These are phyloP conservation scores for Suillus brevipes DNA, from an alignment of 768 basidiomycete species.

Conservation along the genomic window DNA sequence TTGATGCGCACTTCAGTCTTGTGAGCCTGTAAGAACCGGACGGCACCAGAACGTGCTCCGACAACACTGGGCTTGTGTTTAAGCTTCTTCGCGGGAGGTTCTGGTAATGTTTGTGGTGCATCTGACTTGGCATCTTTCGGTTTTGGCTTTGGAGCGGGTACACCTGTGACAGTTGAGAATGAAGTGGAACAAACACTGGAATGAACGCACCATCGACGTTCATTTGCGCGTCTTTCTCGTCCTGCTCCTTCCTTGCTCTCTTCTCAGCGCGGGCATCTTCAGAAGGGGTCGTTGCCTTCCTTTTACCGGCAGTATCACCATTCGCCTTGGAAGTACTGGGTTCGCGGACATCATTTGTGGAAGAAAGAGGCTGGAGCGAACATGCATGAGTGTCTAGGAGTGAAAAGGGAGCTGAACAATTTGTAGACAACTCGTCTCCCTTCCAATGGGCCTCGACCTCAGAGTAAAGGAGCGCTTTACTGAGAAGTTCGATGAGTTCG, in stretches of 20 bases:
- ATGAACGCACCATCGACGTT: conserved; percentile 41
- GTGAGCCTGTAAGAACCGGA: conserved; percentile 55
- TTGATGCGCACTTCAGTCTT: conserved; percentile 35
- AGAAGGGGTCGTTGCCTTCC: conserved; percentile 51
- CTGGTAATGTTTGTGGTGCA: conserved; percentile 21
- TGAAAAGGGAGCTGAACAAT: conserved; percentile 72
- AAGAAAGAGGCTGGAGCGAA: conserved; percentile 44
- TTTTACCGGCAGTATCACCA: conserved; percentile 40
- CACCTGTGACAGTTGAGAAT: conserved; percentile 16
- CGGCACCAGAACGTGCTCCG: conserved; percentile 40
- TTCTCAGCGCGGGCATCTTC: conserved; percentile 61
- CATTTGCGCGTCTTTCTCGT: conserved; percentile 37
- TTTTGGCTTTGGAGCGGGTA: conserved; percentile 7
- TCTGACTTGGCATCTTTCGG: conserved; percentile 25
- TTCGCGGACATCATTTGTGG: conserved; percentile 22
- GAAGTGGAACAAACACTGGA: conserved; percentile 24
- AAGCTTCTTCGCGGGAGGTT: conserved; percentile 30
- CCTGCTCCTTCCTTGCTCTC: conserved; percentile 52
- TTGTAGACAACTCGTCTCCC: conserved; percentile 55
- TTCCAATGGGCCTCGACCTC: conserved; percentile 87
- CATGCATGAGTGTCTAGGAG: conserved; percentile 77
- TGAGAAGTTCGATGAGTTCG: conserved; percentile 77
- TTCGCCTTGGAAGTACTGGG: conserved; percentile 7
- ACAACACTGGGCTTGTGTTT: conserved; percentile 36
- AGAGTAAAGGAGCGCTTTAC: conserved; percentile 75